Evolutionary conservation across 768 basidiomycete genomes (phyloP).

Genomic region (Naematelia encephala): DNA sequence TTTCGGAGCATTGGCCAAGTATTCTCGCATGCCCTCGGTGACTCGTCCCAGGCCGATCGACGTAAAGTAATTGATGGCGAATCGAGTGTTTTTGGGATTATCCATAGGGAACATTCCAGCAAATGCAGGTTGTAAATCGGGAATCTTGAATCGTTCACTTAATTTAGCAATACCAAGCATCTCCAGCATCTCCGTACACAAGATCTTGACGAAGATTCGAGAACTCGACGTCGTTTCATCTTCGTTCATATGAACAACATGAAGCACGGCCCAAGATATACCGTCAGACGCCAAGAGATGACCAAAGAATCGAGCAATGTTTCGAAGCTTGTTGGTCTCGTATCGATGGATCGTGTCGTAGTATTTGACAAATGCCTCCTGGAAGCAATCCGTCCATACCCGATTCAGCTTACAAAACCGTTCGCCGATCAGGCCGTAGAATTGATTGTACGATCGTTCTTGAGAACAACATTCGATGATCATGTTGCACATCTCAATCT

Average conservation of each 20-base stretch:
- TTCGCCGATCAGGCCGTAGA: slow-evolving; percentile 94
- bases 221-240: slow-evolving; percentile 94
- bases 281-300: slow-evolving; percentile 82
- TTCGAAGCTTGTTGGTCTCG: slow-evolving; percentile 95
- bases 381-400: slow-evolving; percentile 85
- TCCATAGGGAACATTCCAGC: slow-evolving; percentile 91
- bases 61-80: slow-evolving; percentile 95
- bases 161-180: slow-evolving; percentile 81
- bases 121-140: slow-evolving; percentile 69
- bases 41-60: slow-evolving; percentile 83
- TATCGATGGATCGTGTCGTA: slow-evolving; percentile 97
- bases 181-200: slow-evolving; percentile 94
- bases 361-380: slow-evolving; percentile 81
- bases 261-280: slow-evolving; percentile 81
- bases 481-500: slow-evolving; percentile 98
- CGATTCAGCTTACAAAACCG: slow-evolving; percentile 95
- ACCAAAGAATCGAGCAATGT: slow-evolving; percentile 95
- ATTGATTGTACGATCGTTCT: slow-evolving; percentile 95
- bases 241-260: slow-evolving; percentile 86
- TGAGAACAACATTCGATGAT: slow-evolving; percentile 99
- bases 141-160: slow-evolving; percentile 85
- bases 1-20: slow-evolving; percentile 88
- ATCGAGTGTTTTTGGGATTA: slow-evolving; percentile 89
- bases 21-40: slow-evolving; percentile 96
- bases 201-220: slow-evolving; percentile 95